These are phyloP conservation scores for Raffaelea deltoideospora DNA, from an alignment of 2,329 filamentous ascomycete genomes.

Conservation along the genomic window DNA sequence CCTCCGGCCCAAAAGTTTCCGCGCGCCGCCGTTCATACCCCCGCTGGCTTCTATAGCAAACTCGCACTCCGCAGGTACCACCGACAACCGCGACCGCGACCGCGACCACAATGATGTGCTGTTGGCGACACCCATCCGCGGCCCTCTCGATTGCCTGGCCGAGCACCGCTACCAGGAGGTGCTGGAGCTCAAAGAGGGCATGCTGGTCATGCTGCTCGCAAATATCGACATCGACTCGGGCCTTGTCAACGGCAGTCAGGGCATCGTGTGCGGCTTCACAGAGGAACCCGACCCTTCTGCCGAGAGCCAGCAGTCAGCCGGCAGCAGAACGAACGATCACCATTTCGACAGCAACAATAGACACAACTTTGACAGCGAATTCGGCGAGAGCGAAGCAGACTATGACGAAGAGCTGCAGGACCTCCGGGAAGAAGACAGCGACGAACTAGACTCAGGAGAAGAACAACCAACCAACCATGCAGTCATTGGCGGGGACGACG, in stretches of 20 bases:
- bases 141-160: slow-evolving; percentile 18
- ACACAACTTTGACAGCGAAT: no score
- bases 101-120: neutral
- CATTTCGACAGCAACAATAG: no score
- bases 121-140: slow-evolving; percentile 7
- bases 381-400: no score
- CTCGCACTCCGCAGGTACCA: neutral
- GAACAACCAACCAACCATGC: no score
- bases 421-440: no score
- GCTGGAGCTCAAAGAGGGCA: slow-evolving; percentile 31
- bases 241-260: slow-evolving; percentile 33
- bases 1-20: slow-evolving; percentile 12
- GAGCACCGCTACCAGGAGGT: slow-evolving; percentile 30
- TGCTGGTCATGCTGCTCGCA: slow-evolving; percentile 35
- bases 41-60: neutral
- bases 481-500: no score
- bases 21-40: slow-evolving; percentile 2
- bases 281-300: no score
- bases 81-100: neutral
- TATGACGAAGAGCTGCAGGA: no score
- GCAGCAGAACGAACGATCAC: no score
- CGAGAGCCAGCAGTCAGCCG: no score
- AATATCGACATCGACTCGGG: slow-evolving; percentile 27
- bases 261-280: slow-evolving; percentile 28
- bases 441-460: no score